Conservation (phyloP, 1,284 basidiomycete genomes). For the Peniophora sp. region DNA sequence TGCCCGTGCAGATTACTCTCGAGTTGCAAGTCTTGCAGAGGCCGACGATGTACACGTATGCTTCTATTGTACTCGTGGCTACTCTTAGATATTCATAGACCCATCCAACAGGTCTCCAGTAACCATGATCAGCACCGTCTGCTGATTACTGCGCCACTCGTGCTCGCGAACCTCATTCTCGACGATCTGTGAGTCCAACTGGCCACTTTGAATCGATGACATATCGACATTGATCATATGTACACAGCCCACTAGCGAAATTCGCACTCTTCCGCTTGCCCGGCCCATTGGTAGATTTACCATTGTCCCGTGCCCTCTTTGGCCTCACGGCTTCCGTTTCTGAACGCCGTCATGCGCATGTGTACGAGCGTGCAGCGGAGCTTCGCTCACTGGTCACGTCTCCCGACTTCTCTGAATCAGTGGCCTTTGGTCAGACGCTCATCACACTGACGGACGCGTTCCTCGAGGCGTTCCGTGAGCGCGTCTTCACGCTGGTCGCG, state of each 20-base stretch:
- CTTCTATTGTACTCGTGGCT: constrained; percentile 1
- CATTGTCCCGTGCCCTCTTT: constrained; percentile 37
- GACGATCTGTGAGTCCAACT: constrained; percentile 49
- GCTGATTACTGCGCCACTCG: constrained; percentile 45
- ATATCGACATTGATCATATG: constrained; percentile 2
- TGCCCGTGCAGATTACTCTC: constrained; percentile 31
- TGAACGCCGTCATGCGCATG: constrained; percentile 43
- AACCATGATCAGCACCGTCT: constrained; percentile 38
- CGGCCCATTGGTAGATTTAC: constrained; percentile 29
- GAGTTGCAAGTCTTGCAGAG: constrained; percentile 42
- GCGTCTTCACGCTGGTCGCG: constrained; percentile 46
- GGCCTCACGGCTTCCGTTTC: constrained; percentile 40
- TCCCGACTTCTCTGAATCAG: constrained; percentile 31
- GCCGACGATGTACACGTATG: constrained; percentile 43
- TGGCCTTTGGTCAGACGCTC: constrained; percentile 36
- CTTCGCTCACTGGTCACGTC: constrained; percentile 34
- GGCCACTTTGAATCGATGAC: not conserved
- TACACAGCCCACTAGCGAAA: constrained; percentile 45
- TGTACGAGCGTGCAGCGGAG: constrained; percentile 41
- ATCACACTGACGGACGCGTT: constrained; percentile 36
- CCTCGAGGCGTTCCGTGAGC: constrained; percentile 42
- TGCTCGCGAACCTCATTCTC: constrained; percentile 51
- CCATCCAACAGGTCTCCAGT: constrained; percentile 24
- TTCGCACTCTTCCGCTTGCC: constrained; percentile 48
- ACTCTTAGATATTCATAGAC: not conserved